A percentile compares a stretch with the other conserved stretches of the same genome.
Evolutionary conservation across 106 monocot species (phyloP).

Genomic region (Apostasia ramifera): DNA sequence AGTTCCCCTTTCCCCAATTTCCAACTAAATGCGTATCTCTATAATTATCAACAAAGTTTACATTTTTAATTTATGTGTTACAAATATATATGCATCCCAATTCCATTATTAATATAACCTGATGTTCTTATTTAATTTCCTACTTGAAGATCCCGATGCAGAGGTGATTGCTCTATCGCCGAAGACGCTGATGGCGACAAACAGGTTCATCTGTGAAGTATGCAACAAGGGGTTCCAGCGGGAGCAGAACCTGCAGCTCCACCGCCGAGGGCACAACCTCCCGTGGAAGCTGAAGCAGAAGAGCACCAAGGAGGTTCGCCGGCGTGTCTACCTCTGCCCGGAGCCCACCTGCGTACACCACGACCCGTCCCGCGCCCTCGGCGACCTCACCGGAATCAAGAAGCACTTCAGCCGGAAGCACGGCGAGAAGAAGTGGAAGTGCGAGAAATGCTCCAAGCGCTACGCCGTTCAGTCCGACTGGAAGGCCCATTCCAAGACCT

Average conservation of each 20-base stretch:
- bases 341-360: constrained; percentile 82
- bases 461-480: constrained; percentile 89
- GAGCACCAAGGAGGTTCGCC: constrained; percentile 41
- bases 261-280: constrained; percentile 81
- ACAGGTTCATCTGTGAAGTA: constrained; percentile 80
- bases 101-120: too few species aligned
- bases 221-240: constrained; percentile 88
- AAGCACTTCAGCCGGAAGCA: constrained; percentile 88
- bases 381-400: constrained; percentile 91
- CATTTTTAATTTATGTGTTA: too few species aligned
- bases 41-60: background rate
- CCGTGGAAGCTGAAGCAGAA: constrained; percentile 93
- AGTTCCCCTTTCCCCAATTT: background rate
- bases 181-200: constrained; percentile 78
- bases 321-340: constrained; percentile 76
- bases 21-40: too few species aligned
- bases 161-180: constrained; percentile 85
- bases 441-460: constrained; percentile 85
- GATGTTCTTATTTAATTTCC: background rate
- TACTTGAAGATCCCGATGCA: constrained; percentile 57
- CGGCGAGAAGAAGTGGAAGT: constrained; percentile 97
- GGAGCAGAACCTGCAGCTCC: constrained; percentile 85
- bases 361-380: constrained; percentile 76
- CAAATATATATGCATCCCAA: too few species aligned
- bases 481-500: constrained; percentile 86